These are phyloP conservation scores for Catenaria anguillulae DNA, from an alignment of 371 early-diverging fungal species.

Conservation along the genomic window DNA sequence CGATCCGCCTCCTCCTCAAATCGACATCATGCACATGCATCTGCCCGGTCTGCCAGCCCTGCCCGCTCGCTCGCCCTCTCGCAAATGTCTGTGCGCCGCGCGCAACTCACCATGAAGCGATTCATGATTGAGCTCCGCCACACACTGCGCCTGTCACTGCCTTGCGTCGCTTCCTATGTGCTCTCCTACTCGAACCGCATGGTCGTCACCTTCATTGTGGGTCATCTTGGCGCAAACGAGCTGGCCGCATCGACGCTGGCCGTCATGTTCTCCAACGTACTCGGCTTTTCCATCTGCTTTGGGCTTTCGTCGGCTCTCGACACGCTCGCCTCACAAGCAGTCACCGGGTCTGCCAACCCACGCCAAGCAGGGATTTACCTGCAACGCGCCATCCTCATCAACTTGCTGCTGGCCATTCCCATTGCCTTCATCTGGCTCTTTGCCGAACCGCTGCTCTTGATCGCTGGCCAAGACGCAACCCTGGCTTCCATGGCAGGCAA, in stretches of 20 bases:
- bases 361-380: slow-evolving; percentile 59
- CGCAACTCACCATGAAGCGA: too few relatives aligned
- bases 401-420: slow-evolving; percentile 45
- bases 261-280: slow-evolving; percentile 65
- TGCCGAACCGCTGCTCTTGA: slow-evolving; percentile 20
- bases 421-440: slow-evolving; percentile 52
- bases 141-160: neutral
- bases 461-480: slow-evolving; percentile 39
- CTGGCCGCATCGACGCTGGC: slow-evolving; percentile 61
- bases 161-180: neutral
- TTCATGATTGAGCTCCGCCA: neutral
- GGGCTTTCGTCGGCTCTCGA: slow-evolving; percentile 72
- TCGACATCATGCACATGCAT: too few relatives aligned
- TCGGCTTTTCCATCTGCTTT: slow-evolving; percentile 62
- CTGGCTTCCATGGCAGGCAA: slow-evolving; percentile 33
- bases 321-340: slow-evolving; percentile 75
- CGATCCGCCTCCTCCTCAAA: too few relatives aligned
- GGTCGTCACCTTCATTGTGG: slow-evolving; percentile 7
- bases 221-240: slow-evolving; percentile 43
- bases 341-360: slow-evolving; percentile 53
- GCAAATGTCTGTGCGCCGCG: too few relatives aligned
- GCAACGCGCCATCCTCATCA: slow-evolving; percentile 63
- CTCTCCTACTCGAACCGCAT: neutral
- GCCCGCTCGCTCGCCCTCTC: too few relatives aligned
- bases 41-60: too few relatives aligned